phyloP scores from a whole-genome alignment of 768 basidiomycete genomes.

The Auriscalpium microsporum region DNA sequence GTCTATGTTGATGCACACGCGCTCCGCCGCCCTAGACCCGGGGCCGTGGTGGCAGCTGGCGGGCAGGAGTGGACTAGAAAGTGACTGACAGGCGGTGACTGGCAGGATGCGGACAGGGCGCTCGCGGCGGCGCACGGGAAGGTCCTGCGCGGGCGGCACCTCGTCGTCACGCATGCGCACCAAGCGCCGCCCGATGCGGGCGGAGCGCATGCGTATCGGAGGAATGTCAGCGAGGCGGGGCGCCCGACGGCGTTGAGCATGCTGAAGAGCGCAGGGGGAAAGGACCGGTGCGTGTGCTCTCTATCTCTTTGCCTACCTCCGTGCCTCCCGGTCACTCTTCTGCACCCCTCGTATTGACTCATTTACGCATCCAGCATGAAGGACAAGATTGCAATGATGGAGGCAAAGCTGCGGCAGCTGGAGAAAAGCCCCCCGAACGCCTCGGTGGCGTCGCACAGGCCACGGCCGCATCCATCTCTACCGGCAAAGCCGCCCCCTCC shows the following conservation, averaged over 20 bases:
- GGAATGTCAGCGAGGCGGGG: constrained; percentile 44
- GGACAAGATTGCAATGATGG: constrained; percentile 91
- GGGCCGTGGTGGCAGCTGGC: constrained; percentile 3
- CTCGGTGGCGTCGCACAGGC: constrained; percentile 12
- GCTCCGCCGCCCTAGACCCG: constrained; percentile 14
- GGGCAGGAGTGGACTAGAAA: no score
- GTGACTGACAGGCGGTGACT: constrained; percentile 13
- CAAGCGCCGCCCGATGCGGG: constrained; percentile 52
- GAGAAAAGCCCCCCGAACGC: constrained; percentile 26
- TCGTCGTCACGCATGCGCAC: constrained; percentile 87
- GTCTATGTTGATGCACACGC: constrained; percentile 10
- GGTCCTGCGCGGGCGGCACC: constrained; percentile 76
- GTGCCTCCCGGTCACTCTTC: no score
- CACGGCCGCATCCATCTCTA: constrained; percentile 25
- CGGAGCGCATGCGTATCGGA: constrained; percentile 23
- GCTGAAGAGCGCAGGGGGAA: constrained; percentile 59
- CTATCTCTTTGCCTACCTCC: no score
- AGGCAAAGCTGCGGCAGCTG: constrained; percentile 88
- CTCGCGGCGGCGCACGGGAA: constrained; percentile 66
- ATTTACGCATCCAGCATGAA: constrained; percentile 44
- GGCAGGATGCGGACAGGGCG: constrained; percentile 78
- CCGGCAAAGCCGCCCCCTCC: constrained; percentile 5
- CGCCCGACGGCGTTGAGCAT: constrained; percentile 84
- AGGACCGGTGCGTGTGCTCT: constrained; percentile 37
- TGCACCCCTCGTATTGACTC: background rate